Percentiles rank a stretch among this genome's conserved stretches.
Conservation (phyloP, 2,329 filamentous ascomycete genomes). For the Allantophomopsis cytisporea region DNA sequence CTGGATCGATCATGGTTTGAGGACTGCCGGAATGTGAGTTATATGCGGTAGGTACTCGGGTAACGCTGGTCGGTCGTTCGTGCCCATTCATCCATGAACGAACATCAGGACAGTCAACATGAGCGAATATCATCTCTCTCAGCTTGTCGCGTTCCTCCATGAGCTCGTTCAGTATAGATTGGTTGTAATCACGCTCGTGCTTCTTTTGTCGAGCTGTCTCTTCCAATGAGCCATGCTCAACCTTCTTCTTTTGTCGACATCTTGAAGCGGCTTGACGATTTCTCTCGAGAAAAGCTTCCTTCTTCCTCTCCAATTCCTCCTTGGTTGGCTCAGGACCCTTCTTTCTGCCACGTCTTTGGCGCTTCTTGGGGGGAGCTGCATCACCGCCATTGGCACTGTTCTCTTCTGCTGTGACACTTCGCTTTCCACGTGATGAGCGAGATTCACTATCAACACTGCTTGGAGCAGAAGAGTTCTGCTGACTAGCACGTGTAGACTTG, state of each 20-base stretch:
- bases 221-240: constrained; percentile 24
- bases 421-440: too few species aligned
- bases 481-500: too few species aligned
- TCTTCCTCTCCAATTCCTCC: background rate
- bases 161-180: background rate
- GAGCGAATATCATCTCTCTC: background rate
- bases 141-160: background rate
- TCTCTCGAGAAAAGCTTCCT: constrained; percentile 45
- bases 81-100: too few species aligned
- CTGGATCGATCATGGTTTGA: too few species aligned
- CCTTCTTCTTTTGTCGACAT: constrained; percentile 55
- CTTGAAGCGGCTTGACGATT: constrained; percentile 63
- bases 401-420: too few species aligned
- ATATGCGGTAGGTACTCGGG: too few species aligned
- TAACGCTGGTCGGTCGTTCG: too few species aligned
- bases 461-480: too few species aligned
- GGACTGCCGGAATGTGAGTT: too few species aligned
- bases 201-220: background rate
- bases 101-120: background rate
- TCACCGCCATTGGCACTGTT: too few species aligned
- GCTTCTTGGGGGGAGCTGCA: background rate
- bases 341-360: background rate
- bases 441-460: too few species aligned
- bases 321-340: background rate
- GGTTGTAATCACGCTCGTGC: background rate